A percentile compares a stretch with the other conserved stretches of the same genome.
These are phyloP conservation scores for Podospora conica DNA, from an alignment of 495 filamentous ascomycete genomes.

Conservation along the genomic window DNA sequence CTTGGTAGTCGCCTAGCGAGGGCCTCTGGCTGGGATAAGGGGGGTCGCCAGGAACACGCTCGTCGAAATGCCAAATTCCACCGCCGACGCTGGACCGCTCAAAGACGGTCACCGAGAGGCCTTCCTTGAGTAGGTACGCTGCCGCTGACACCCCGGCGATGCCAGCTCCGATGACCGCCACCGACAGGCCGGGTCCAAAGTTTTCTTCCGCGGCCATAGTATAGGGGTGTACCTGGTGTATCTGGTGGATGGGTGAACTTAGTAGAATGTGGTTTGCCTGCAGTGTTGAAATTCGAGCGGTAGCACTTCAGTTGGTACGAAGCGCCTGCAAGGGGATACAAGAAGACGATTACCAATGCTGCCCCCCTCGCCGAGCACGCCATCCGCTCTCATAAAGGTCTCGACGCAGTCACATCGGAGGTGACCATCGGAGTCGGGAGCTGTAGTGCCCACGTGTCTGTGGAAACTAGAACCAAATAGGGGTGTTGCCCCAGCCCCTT, in stretches of 20 bases:
- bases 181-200: slow-evolving; percentile 22
- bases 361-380: neutral
- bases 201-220: neutral
- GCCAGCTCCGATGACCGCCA: slow-evolving; percentile 66
- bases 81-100: slow-evolving; percentile 54
- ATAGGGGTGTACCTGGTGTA: neutral
- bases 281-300: too few relatives aligned
- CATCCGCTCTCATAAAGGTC: neutral
- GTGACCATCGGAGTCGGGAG: neutral
- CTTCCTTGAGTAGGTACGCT: slow-evolving; percentile 53
- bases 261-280: neutral
- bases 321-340: too few relatives aligned
- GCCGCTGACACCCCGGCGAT: slow-evolving; percentile 61
- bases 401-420: neutral
- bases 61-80: slow-evolving; percentile 63
- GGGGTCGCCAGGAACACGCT: slow-evolving; percentile 50
- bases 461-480: neutral
- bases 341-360: neutral
- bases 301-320: neutral
- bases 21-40: slow-evolving; percentile 50
- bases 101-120: slow-evolving; percentile 57
- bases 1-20: slow-evolving; percentile 21
- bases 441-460: neutral
- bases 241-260: neutral
- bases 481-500: neutral